Base-by-base conservation (phyloP, 2,329 filamentous ascomycete genomes). In the Pseudogymnoascus sp. region DNA sequence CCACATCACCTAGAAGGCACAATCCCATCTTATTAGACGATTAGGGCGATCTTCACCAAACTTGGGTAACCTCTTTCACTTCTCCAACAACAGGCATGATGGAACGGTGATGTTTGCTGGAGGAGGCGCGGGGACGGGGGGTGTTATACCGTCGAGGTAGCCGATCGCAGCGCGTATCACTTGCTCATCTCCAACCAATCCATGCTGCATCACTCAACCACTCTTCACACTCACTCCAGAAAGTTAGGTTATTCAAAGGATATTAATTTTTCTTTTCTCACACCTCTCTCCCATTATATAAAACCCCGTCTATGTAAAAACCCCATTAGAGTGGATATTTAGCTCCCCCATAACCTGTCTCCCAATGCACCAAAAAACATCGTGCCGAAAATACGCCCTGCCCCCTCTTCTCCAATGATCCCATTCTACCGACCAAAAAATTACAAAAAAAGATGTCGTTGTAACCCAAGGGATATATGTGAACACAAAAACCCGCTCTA, bases 381-480 rank as follows among this genome's bases (percentile, higher is more conserved):
- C 26, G 26, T 17, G 10, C 42, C 13, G 13, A 6, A 26, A 47
- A 26, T 47, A 47, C 21, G 42, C 42, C 42, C 40, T 6, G 3
- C 26, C 26, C 26, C 36, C 36, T 4, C n/a, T 4, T 40, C n/a
- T 17, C 7, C 17, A 11, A 42, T 11, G 31, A 33, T 2, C 21
- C 13, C 23, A 26, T 50, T 26, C 44, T 50, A 57, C 47, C 26
- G 15, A 4, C 47, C 26, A 19, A 57, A 57, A 57, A 11, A 57
- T 57, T 57, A 57, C 47, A 57, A 15, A 19, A 50, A 23, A 13
- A 44, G 26, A 9, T 8, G 4, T 42, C 11, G 23, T 11, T 57
- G 47, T 53, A 57, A 31, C 47, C 47, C 47, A 57, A 33, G 47
- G 47, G 47, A 33, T 57, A 57, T 57, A 57, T 57, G 23, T 50